A percentile compares a stretch with the other conserved stretches of the same genome.
Evolutionary conservation across 2,329 filamentous ascomycete genomes (phyloP).

Genomic region (Beauveria rudraprayagi): DNA sequence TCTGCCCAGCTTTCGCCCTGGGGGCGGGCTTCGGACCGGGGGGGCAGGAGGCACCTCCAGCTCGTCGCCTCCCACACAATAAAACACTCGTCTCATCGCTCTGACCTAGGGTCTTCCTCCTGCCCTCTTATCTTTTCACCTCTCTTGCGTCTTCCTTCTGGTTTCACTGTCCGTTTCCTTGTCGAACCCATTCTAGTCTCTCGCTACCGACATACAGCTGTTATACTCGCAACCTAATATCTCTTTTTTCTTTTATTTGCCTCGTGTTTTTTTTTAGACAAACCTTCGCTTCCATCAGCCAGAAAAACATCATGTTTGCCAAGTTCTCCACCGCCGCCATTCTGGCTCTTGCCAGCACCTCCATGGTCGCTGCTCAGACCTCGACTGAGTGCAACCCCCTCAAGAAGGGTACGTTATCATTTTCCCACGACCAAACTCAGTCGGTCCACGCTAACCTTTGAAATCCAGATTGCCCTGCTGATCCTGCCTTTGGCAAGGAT

Average conservation of each 20-base stretch:
- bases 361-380: slow-evolving; percentile 47
- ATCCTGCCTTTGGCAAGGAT: slow-evolving; percentile 65
- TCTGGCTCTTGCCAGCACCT: slow-evolving; percentile 41
- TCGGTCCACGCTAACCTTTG: slow-evolving; percentile 15
- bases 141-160: neutral
- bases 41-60: too few relatives aligned
- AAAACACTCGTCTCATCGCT: slow-evolving; percentile 11
- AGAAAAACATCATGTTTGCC: slow-evolving; percentile 28
- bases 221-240: neutral
- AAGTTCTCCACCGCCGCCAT: slow-evolving; percentile 39
- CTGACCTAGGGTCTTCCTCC: neutral
- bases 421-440: too few relatives aligned
- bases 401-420: slow-evolving; percentile 35
- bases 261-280: slow-evolving; percentile 4
- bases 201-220: slow-evolving; percentile 5
- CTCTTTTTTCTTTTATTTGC: neutral
- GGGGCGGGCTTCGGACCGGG: neutral
- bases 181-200: slow-evolving; percentile 11
- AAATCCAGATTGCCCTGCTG: slow-evolving; percentile 54
- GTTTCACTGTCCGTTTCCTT: neutral
- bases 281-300: slow-evolving; percentile 1
- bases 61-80: slow-evolving; percentile 8
- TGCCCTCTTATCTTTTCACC: neutral
- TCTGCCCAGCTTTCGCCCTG: neutral
- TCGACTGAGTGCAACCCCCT: slow-evolving; percentile 47